Evolutionary conservation across 2,329 filamentous ascomycete species (phyloP), one percentile per base, ranked within the genome.

Genomic region (Colletotrichum lupini): DNA sequence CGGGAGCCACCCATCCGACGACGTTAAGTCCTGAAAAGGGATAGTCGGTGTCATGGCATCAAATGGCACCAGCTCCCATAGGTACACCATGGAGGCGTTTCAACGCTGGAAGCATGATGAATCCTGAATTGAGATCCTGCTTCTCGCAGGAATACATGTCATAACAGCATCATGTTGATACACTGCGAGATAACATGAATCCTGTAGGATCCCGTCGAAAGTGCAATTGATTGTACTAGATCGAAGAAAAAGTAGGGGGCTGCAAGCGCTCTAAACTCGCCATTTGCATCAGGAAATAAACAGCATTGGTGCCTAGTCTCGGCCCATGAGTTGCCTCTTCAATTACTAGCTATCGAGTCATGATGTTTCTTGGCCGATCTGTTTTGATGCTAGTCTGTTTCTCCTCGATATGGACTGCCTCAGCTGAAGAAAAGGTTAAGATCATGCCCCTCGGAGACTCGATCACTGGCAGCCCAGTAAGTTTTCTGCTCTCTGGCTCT

Each of bases 401-500:
- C 42, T 49, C 8, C 35, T 57, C n/a, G 35, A 22, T 28, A 28
- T 60, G 55, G 46, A 8, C 24, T 6, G 55, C 46, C 42, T 46
- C 42, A 30, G 55, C 55, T 6, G 35, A 56, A 32, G 55, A 53
- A 35, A 70, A 73, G 60, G 28, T 66, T 32, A 66, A 52, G n/a
- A 77, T 79, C 59, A 78, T 78, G 76, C 28, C 76, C 4, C 73
- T 80, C 1, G 78, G 78, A 11, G 77, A 79, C 22, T 78, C 77
- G 49, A 79, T 79, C 62, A 79, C 78, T 22, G 77, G 78, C 26
- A 76, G 74, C 16, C 78, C 77, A 14, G 77, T 75, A 59, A 71
- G 67, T 35, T 24, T 5, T 28, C n/a, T 56, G 16, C 12, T 16
- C 37, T 70, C 42, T 62, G 22, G 28, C 46, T 65, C 42, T 26